Base-by-base conservation (phyloP, 23 red algal genomes). In the Gracilaria gracilis region DNA sequence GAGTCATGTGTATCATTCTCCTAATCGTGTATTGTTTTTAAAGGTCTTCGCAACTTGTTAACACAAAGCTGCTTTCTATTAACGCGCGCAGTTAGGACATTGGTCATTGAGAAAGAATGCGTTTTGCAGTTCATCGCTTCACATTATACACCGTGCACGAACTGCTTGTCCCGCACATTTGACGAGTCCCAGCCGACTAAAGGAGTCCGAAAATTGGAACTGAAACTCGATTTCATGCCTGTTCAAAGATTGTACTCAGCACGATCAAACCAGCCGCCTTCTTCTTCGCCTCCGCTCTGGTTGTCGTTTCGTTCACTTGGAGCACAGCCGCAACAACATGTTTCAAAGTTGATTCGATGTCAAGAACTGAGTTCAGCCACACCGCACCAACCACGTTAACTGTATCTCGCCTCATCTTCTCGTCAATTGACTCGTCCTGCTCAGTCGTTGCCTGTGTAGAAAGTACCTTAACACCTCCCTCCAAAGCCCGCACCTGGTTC, bases 351-450 rank as follows among this genome's bases (percentile, higher is more conserved):
- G 49, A 70, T 37, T 93, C 90, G n/a, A 93, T 85, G 49, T 93
- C 90, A 24, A 93, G 57, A 13, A 93, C 80, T 5, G 90, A 93
- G 19, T 35, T 46, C 13, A 93, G 81, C 90, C 90, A 93, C 50
- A 93, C 80, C 40, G 80, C 90, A 23, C 90, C 90, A 25, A 93
- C 51, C 8, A 67, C 47, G 61, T 67, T 85, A 28, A 93, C 90
- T 6, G 62, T 40, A 17, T 93, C 80, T 32, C 90, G 79, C 46
- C 80, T 54, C 20, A 65, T 80, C 38, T 36, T 37, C 5, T 93
- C 80, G 54, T 93, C 80, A 46, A 93, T 85, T 27, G 86, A 79
- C 48, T 93, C 90, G 48, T 93, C 61, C 9, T 78, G 69, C 13
- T 78, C 80, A 16, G 80, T 40, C 23, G 44, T 66, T 29, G 72